phyloP scores from a whole-genome alignment of 306 rosid species.

The Pyrus bretschneideri region DNA sequence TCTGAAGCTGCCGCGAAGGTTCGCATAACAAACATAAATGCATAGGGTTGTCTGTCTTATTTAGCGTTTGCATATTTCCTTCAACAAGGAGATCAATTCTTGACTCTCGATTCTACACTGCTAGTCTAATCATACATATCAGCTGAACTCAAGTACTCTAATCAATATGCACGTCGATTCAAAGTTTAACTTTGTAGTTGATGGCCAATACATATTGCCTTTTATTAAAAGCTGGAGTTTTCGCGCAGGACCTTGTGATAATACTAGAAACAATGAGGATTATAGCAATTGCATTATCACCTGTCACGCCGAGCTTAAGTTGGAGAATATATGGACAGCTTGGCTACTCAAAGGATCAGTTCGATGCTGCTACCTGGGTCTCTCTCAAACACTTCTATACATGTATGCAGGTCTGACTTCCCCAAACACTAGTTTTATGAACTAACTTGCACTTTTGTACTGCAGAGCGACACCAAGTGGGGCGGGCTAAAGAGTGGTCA shows the following conservation, averaged over 20 bases:
- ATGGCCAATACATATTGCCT: slow-evolving; percentile 2
- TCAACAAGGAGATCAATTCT: neutral
- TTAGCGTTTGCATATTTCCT: neutral
- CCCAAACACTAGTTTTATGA: slow-evolving; percentile 10
- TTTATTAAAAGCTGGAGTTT: slow-evolving; percentile 1
- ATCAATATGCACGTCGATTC: neutral
- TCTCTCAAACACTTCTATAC: slow-evolving; percentile 30
- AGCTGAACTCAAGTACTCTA: neutral
- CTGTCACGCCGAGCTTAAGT: slow-evolving; percentile 70
- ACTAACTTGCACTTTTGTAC: slow-evolving; percentile 28
- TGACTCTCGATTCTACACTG: neutral
- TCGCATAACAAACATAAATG: neutral
- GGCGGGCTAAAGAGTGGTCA: slow-evolving; percentile 85
- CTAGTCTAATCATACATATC: neutral
- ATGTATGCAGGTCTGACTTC: neutral
- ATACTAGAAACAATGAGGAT: slow-evolving; percentile 81
- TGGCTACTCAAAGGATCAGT: slow-evolving; percentile 71
- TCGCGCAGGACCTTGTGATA: slow-evolving; percentile 84
- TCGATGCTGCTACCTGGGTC: slow-evolving; percentile 76
- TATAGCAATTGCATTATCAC: slow-evolving; percentile 69
- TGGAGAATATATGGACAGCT: slow-evolving; percentile 86
- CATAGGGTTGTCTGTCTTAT: neutral
- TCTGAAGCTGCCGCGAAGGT: slow-evolving; percentile 88
- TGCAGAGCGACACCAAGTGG: slow-evolving; percentile 76
- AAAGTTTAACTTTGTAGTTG: neutral